Percentiles rank a stretch among this genome's conserved stretches.
Conservation (phyloP, 2,329 filamentous ascomycete species). For the Diaporthe humulicola region DNA sequence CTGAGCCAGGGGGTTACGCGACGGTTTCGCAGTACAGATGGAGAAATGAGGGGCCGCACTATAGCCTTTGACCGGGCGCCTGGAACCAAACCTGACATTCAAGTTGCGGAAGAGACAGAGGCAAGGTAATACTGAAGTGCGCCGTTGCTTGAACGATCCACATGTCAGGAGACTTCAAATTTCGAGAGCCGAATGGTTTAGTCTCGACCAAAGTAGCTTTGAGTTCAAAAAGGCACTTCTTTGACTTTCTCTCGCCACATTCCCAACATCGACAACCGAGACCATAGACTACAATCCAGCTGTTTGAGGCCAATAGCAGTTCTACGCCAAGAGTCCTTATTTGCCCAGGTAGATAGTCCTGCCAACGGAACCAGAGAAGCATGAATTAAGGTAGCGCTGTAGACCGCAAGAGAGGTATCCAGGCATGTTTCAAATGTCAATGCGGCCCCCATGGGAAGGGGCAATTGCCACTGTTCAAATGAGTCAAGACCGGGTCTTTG, state of each 20-base stretch:
- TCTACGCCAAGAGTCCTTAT: neutral
- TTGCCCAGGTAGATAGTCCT: neutral
- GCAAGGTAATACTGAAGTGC: neutral
- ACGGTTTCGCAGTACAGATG: conserved; percentile 21
- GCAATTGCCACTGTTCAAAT: neutral
- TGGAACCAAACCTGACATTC: neutral
- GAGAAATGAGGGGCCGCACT: neutral
- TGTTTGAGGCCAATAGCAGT: neutral
- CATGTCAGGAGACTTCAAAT: neutral
- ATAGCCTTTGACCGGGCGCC: neutral
- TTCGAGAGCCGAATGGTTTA: neutral
- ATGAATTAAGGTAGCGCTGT: neutral
- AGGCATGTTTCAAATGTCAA: conserved; percentile 6
- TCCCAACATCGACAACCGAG: neutral
- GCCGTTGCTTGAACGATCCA: neutral
- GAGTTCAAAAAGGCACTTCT: too few species aligned
- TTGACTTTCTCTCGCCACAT: neutral
- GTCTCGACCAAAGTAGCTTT: neutral
- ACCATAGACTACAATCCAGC: neutral
- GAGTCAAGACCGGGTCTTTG: neutral
- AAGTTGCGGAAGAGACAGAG: neutral
- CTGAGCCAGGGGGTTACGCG: neutral
- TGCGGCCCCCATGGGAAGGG: neutral
- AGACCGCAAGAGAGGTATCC: neutral
- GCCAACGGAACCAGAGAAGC: neutral